phyloP scores from a whole-genome alignment of 1,284 basidiomycete genomes.

The Cryptococcus sp. region DNA sequence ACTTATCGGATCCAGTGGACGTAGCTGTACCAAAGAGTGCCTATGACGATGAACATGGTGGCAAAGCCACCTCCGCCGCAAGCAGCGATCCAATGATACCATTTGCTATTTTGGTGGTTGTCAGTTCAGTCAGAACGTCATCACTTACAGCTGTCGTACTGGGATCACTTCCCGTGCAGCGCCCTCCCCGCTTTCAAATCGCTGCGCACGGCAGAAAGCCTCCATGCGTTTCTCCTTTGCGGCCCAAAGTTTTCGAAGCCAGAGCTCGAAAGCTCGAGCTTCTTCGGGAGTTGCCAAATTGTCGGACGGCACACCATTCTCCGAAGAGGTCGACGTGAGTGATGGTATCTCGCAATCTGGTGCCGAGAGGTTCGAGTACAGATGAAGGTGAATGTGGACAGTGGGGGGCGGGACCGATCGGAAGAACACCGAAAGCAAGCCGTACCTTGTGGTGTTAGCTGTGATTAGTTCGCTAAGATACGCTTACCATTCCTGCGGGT shows the following conservation, averaged over 20 bases:
- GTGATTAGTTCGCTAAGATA: conserved; percentile 58
- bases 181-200: conserved; percentile 22
- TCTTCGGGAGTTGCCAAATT: conserved; percentile 63
- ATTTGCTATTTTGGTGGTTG: conserved; percentile 19
- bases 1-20: background rate
- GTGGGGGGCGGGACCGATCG: conserved; percentile 77
- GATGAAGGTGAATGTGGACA: conserved; percentile 80
- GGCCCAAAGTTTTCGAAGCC: conserved; percentile 78
- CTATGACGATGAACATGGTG: conserved; percentile 17
- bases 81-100: conserved; percentile 39
- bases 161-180: conserved; percentile 27
- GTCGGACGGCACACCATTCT: conserved; percentile 17
- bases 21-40: conserved; percentile 9
- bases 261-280: conserved; percentile 71
- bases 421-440: conserved; percentile 83
- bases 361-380: conserved; percentile 62
- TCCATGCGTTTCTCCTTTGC: conserved; percentile 79
- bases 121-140: conserved; percentile 9
- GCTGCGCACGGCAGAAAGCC: conserved; percentile 57
- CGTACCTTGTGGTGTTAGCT: conserved; percentile 55
- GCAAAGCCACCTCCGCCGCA: conserved; percentile 41
- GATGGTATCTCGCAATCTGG: conserved; percentile 30
- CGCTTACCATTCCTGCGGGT: conserved; percentile 51
- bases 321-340: conserved; percentile 12
- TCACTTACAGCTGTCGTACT: conserved; percentile 39